Evolutionary conservation across 805 yeast species (phyloP).

Genomic region (Metahyphopichia silvanorum): DNA sequence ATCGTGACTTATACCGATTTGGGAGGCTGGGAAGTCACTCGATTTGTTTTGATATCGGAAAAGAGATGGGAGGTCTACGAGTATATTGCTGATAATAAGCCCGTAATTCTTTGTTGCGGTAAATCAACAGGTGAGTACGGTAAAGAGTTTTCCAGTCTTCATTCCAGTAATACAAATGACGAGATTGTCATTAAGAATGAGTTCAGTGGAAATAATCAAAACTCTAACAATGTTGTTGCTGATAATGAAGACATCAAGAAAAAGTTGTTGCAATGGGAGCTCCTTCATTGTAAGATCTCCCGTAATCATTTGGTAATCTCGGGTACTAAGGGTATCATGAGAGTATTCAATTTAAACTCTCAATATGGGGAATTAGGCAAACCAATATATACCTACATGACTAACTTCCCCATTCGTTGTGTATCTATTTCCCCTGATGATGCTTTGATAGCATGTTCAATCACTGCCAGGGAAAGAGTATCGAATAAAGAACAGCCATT

Average conservation of each 20-base stretch:
- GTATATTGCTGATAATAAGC: constrained; percentile 39
- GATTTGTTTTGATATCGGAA: constrained; percentile 63
- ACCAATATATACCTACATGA: constrained; percentile 64
- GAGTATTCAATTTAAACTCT: constrained; percentile 54
- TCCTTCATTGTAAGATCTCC: constrained; percentile 56
- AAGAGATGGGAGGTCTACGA: constrained; percentile 71
- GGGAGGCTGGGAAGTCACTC: constrained; percentile 55
- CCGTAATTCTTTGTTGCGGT: constrained; percentile 64
- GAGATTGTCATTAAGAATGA: constrained; percentile 29
- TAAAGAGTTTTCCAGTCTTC: constrained; percentile 37
- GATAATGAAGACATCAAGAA: constrained; percentile 24
- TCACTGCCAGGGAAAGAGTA: constrained; percentile 72
- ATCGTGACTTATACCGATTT: constrained; percentile 28
- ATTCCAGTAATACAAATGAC: constrained; percentile 14
- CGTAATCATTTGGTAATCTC: constrained; percentile 60
- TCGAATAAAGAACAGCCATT: constrained; percentile 74
- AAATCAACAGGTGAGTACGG: constrained; percentile 70
- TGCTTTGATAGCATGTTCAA: constrained; percentile 69
- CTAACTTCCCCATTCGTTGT: constrained; percentile 76
- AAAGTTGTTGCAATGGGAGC: constrained; percentile 53
- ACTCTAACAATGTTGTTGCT: constrained; percentile 4
- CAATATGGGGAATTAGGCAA: constrained; percentile 44
- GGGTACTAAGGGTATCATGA: constrained; percentile 67
- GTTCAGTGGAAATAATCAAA: constrained; percentile 12
- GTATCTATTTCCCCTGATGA: constrained; percentile 68